A percentile compares a stretch with the other conserved stretches of the same genome.
These are phyloP conservation scores for Aspergillus chevalieri DNA, from an alignment of 2,329 filamentous ascomycete species.

Conservation along the genomic window DNA sequence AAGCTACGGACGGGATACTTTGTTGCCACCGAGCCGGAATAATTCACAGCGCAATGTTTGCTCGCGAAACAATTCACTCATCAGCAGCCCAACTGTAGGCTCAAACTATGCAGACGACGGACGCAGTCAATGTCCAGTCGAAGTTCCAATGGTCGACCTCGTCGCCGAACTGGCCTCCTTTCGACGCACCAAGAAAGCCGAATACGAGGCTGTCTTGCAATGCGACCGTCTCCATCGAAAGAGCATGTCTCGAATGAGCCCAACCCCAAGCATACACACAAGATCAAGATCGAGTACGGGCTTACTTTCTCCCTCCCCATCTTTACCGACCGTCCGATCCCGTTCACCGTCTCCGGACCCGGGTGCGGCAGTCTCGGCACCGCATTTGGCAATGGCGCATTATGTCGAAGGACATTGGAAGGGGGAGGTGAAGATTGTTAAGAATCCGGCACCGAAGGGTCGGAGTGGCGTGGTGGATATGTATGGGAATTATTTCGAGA, in stretches of 20 bases:
- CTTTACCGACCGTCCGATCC: constrained; percentile 2
- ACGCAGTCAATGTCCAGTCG: constrained; percentile 1
- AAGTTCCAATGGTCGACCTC: constrained; percentile 41
- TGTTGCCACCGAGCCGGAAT: constrained; percentile 5
- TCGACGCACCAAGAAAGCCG: constrained; percentile 46
- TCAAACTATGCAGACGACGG: neutral
- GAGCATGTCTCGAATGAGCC: neutral
- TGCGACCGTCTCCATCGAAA: constrained; percentile 1
- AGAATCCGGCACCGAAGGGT: constrained; percentile 35
- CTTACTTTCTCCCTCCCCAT: constrained; percentile 7
- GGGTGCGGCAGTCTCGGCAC: constrained; percentile 4
- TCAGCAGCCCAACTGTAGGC: neutral
- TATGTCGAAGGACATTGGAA: constrained; percentile 55
- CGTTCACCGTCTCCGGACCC: constrained; percentile 13
- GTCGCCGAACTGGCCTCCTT: constrained; percentile 50
- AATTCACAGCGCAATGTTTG: neutral
- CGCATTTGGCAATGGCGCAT: constrained; percentile 24
- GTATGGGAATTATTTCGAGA: constrained; percentile 50
- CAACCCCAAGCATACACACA: constrained; percentile 11
- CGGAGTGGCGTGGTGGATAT: constrained; percentile 45
- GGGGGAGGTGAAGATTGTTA: constrained; percentile 53
- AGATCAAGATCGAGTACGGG: neutral
- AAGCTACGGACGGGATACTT: constrained; percentile 9
- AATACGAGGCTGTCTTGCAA: constrained; percentile 36
- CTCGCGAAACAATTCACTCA: constrained; percentile 3